Conservation (phyloP, 2,329 filamentous ascomycete species). For the Neurospora sp. region DNA sequence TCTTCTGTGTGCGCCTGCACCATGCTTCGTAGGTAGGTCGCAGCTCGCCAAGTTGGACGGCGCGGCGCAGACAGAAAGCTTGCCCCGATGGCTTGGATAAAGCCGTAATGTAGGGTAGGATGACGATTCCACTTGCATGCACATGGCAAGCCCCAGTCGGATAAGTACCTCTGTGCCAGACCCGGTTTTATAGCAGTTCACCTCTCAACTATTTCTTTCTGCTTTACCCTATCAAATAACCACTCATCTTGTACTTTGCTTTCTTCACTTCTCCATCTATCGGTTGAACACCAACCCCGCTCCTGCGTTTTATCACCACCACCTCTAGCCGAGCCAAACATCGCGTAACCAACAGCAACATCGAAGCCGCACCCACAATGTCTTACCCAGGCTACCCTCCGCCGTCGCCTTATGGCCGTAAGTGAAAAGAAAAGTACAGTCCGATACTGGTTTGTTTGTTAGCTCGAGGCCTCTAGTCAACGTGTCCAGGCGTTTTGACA, state of each 20-base stretch:
- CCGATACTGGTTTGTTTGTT: too few relatives aligned
- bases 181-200: not conserved
- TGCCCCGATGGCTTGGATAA: not conserved
- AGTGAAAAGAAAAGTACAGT: conserved; percentile 10
- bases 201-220: not conserved
- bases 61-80: not conserved
- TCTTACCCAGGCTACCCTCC: conserved; percentile 24
- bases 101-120: not conserved
- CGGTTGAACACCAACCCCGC: conserved; percentile 1
- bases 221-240: not conserved
- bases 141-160: not conserved
- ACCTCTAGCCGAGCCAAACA: not conserved
- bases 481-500: too few relatives aligned
- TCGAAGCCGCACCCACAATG: conserved; percentile 16
- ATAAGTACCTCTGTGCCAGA: not conserved
- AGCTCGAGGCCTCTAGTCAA: too few relatives aligned
- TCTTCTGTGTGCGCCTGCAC: not conserved
- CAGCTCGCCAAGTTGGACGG: not conserved
- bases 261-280: not conserved
- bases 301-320: not conserved
- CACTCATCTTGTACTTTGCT: not conserved
- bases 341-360: not conserved
- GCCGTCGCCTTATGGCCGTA: conserved; percentile 24
- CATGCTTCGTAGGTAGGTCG: not conserved
- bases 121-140: not conserved